A percentile compares a stretch with the other conserved stretches of the same genome.
These are phyloP conservation scores for Vaccinium vitisidaea DNA, from an alignment of 148 eudicot species.

Conservation along the genomic window DNA sequence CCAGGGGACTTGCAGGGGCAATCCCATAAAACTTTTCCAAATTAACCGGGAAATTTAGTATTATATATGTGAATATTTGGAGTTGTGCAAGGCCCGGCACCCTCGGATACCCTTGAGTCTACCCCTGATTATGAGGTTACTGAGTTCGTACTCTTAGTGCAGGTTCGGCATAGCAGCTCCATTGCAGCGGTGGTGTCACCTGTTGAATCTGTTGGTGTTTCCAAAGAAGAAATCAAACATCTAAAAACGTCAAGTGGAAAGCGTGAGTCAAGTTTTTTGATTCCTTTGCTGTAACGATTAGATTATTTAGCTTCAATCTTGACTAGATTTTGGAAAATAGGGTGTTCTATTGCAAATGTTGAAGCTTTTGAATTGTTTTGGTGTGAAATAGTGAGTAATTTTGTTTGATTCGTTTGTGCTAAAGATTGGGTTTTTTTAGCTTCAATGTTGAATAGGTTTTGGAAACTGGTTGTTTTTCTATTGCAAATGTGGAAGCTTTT, in stretches of 20 bases:
- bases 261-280: constrained; percentile 7
- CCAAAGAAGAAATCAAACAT: background rate
- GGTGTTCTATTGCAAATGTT: background rate
- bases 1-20: too few species aligned
- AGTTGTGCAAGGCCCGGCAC: too few species aligned
- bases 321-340: background rate
- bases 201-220: constrained; percentile 19
- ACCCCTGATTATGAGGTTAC: too few species aligned
- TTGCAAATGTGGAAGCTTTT: background rate
- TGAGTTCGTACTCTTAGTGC: background rate
- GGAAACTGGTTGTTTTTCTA: background rate
- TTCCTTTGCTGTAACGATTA: background rate
- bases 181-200: constrained; percentile 12
- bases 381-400: constrained; percentile 1
- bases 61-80: too few species aligned
- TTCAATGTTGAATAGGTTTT: background rate
- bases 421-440: background rate
- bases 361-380: background rate
- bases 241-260: background rate
- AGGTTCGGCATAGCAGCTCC: constrained; percentile 17
- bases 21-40: too few species aligned
- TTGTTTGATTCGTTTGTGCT: background rate
- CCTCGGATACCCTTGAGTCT: too few species aligned
- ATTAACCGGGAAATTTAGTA: too few species aligned
- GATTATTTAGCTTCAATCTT: constrained; percentile 3